phyloP scores from a whole-genome alignment of 1,284 basidiomycete genomes.

The Ganoderma meredithae region DNA sequence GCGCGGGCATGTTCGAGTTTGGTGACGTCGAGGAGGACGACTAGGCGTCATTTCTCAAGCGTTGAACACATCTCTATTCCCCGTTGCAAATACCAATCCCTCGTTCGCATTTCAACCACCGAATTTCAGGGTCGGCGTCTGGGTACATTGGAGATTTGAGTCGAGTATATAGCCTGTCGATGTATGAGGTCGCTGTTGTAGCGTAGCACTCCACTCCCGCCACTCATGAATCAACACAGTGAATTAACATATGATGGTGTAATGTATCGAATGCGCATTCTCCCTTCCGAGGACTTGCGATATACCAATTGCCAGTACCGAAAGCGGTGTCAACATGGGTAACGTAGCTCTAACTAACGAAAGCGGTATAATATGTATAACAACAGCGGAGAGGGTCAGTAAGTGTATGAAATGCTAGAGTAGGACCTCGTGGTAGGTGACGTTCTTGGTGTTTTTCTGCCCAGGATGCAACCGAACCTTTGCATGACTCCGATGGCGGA shows the following conservation, averaged over 20 bases:
- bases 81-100: neutral
- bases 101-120: neutral
- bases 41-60: conserved; percentile 5
- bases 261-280: neutral
- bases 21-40: conserved; percentile 83
- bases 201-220: conserved; percentile 22
- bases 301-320: neutral
- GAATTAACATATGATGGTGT: neutral
- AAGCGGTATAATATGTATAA: neutral
- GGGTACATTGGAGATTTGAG: conserved; percentile 1
- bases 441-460: conserved; percentile 35
- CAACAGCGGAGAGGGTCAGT: neutral
- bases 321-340: neutral
- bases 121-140: neutral
- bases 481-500: conserved; percentile 42
- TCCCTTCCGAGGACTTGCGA: neutral
- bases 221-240: conserved; percentile 4
- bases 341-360: neutral
- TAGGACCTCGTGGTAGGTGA: conserved; percentile 37
- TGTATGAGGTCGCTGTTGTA: conserved; percentile 27
- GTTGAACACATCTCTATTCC: neutral
- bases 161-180: conserved; percentile 16
- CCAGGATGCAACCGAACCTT: conserved; percentile 31
- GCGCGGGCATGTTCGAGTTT: conserved; percentile 89
- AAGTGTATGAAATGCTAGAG: neutral